A percentile compares a stretch with the other conserved stretches of the same genome.
Evolutionary conservation across 139 green algal genomes (phyloP).

Genomic region (Dunaliella primolecta): DNA sequence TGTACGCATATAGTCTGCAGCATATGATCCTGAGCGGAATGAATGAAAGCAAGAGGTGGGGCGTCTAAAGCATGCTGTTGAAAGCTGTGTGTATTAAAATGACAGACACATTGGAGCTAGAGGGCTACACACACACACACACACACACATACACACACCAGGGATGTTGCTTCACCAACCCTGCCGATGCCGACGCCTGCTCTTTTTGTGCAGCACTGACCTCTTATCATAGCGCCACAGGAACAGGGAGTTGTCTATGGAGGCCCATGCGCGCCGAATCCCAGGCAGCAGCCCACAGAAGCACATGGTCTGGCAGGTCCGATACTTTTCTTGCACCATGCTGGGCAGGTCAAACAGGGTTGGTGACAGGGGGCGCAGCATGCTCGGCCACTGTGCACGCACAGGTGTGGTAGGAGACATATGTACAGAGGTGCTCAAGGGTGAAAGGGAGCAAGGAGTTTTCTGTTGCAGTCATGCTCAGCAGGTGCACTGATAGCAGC

Average conservation of each 20-base stretch:
- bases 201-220: no score
- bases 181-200: no score
- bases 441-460: neutral
- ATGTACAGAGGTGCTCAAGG: neutral
- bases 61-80: no score
- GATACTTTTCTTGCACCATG: slow-evolving; percentile 82
- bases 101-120: no score
- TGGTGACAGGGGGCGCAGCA: slow-evolving; percentile 59
- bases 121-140: no score
- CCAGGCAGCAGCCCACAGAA: slow-evolving; percentile 88
- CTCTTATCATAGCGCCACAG: slow-evolving; percentile 85
- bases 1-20: no score
- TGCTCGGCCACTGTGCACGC: slow-evolving; percentile 69
- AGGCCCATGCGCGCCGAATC: slow-evolving; percentile 84
- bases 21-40: no score
- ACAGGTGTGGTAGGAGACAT: neutral
- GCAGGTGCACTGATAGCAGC: neutral
- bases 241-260: slow-evolving; percentile 88
- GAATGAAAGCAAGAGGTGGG: no score
- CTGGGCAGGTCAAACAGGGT: slow-evolving; percentile 64
- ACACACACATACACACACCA: no score
- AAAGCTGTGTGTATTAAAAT: no score
- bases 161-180: no score
- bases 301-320: slow-evolving; percentile 73
- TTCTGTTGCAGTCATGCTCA: neutral